Evolutionary conservation across 1,139 yeast species (phyloP).

Genomic region (Yamadazyma atmosphaerica): DNA sequence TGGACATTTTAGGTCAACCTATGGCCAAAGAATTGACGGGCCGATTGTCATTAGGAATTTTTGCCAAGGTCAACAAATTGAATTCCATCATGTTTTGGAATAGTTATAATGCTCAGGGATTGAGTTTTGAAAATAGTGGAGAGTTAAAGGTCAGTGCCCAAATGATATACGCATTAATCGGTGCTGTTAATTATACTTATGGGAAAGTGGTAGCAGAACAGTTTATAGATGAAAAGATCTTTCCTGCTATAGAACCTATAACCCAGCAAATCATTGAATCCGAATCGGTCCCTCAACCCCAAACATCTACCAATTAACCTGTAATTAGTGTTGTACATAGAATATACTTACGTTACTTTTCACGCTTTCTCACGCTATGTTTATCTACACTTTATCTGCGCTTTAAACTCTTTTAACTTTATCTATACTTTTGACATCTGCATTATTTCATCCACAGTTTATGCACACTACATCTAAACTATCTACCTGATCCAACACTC

Average conservation of each 20-base stretch:
- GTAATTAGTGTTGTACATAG: conserved; percentile 6
- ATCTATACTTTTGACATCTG: no score
- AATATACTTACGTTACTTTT: background rate
- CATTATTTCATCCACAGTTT: no score
- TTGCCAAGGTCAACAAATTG: conserved; percentile 50
- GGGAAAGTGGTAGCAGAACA: conserved; percentile 61
- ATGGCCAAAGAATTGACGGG: conserved; percentile 53
- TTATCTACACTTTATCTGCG: no score
- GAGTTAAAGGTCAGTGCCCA: conserved; percentile 63
- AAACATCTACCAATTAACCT: background rate
- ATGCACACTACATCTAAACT: no score
- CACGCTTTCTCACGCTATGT: background rate
- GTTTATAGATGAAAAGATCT: conserved; percentile 50
- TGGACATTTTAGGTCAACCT: conserved; percentile 63
- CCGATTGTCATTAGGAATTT: conserved; percentile 50
- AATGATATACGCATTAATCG: conserved; percentile 72
- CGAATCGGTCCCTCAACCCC: background rate
- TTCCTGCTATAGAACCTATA: conserved; percentile 14
- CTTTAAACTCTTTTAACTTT: no score
- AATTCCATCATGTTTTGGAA: conserved; percentile 73
- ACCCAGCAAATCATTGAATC: conserved; percentile 15
- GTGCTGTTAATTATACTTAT: conserved; percentile 71
- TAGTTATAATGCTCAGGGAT: conserved; percentile 49
- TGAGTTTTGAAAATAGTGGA: conserved; percentile 55
- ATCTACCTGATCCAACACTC: no score